These are phyloP conservation scores for Lanzia echinophila DNA, from an alignment of 2,329 filamentous ascomycete species.

Conservation along the genomic window DNA sequence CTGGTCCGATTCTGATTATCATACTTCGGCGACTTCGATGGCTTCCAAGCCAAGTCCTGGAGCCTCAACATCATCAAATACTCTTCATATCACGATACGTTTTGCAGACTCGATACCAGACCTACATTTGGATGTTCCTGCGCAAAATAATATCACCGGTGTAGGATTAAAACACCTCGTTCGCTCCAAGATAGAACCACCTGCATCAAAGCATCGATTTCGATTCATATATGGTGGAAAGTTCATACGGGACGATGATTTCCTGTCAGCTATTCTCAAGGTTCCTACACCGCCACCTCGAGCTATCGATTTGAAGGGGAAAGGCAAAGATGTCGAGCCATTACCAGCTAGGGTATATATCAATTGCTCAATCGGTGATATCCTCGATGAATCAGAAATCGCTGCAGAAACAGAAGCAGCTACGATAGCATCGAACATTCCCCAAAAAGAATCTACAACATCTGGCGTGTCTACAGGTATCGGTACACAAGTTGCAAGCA, in stretches of 20 bases:
- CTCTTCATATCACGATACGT: constrained; percentile 75
- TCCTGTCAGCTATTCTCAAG: constrained; percentile 62
- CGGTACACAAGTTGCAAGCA: constrained; percentile 14
- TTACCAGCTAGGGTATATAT: constrained; percentile 63
- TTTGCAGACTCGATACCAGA: constrained; percentile 85
- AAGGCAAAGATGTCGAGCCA: constrained; percentile 59
- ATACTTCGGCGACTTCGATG: too few species aligned
- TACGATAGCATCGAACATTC: constrained; percentile 14
- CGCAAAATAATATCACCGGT: constrained; percentile 63
- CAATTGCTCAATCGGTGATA: constrained; percentile 84
- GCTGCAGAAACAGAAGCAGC: constrained; percentile 50
- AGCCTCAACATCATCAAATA: neutral
- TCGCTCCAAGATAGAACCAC: constrained; percentile 59
- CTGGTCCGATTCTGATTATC: too few species aligned
- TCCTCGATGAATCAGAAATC: constrained; percentile 63
- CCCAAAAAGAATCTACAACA: constrained; percentile 11
- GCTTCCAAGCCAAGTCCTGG: neutral
- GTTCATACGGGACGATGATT: constrained; percentile 67
- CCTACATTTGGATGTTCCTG: constrained; percentile 67
- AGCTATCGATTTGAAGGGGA: constrained; percentile 41
- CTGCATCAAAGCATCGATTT: constrained; percentile 61
- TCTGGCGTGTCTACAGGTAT: constrained; percentile 9
- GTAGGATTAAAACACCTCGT: constrained; percentile 77
- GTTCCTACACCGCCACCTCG: constrained; percentile 46
- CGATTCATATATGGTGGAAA: constrained; percentile 88